Evolutionary conservation across 495 filamentous ascomycete genomes (phyloP).

Genomic region (Lepidopterella palustris): DNA sequence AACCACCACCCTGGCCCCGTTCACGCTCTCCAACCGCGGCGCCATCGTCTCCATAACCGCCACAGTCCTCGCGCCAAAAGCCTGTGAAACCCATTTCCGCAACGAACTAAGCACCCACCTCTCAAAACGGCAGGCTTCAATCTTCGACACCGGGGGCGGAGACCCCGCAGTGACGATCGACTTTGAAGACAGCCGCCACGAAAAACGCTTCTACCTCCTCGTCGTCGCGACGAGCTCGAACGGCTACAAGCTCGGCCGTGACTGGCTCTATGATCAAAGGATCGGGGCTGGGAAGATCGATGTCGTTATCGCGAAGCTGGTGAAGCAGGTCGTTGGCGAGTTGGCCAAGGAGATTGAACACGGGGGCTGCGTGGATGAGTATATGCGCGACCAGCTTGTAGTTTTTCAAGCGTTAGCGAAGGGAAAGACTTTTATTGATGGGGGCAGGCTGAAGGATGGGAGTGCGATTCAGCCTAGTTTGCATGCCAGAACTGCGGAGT

Average conservation of each 20-base stretch:
- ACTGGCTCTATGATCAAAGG: constrained; percentile 53
- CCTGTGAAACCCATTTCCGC: constrained; percentile 31
- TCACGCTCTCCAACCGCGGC: constrained; percentile 42
- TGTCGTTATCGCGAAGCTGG: constrained; percentile 30
- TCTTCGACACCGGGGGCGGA: constrained; percentile 15
- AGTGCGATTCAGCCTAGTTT: constrained; percentile 26
- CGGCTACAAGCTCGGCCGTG: constrained; percentile 58
- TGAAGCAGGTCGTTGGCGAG: constrained; percentile 47
- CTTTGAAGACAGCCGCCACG: constrained; percentile 57
- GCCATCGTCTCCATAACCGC: constrained; percentile 53
- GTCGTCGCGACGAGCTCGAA: constrained; percentile 61
- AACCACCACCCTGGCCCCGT: constrained; percentile 42
- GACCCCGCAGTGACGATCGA: constrained; percentile 36
- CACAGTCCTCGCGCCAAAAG: constrained; percentile 48
- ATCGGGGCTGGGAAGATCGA: constrained; percentile 19
- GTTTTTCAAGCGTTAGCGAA: constrained; percentile 71
- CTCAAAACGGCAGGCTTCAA: constrained; percentile 24
- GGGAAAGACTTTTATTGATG: constrained; percentile 42
- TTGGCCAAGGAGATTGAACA: constrained; percentile 52
- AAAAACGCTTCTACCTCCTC: constrained; percentile 61
- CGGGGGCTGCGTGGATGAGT: constrained; percentile 57
- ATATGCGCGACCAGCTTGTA: constrained; percentile 73
- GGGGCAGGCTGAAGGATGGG: constrained; percentile 11
- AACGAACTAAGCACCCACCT: constrained; percentile 14
- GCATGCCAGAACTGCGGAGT: constrained; percentile 69